Conservation (phyloP, 78 protist species). For the Paulinella micropora region DNA sequence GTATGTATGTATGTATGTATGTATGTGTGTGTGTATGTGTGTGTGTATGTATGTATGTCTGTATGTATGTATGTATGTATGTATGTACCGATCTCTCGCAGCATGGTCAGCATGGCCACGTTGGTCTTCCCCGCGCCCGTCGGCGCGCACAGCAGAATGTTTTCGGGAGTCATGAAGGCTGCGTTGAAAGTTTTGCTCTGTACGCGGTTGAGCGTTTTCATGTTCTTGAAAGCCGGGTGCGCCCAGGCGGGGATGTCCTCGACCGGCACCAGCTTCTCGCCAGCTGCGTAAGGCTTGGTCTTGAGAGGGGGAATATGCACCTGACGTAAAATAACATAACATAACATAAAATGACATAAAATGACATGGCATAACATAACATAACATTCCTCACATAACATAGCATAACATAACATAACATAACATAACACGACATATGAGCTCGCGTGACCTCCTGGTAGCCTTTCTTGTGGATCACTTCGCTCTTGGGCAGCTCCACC, state of each 20-base stretch:
- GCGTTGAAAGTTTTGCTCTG: slow-evolving; percentile 43
- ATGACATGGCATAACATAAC: background rate
- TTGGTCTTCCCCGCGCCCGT: slow-evolving; percentile 99
- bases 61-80: no score
- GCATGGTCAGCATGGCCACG: slow-evolving; percentile 89
- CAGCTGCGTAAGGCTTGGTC: slow-evolving; percentile 9
- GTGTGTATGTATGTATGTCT: no score
- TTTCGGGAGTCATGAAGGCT: slow-evolving; percentile 57
- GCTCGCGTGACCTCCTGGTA: slow-evolving; percentile 35
- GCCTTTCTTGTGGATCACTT: slow-evolving; percentile 47
- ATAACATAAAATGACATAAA: no score
- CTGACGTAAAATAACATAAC: no score
- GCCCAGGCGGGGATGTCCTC: slow-evolving; percentile 65
- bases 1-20: no score
- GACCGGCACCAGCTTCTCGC: slow-evolving; percentile 29
- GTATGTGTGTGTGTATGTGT: background rate
- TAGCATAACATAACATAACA: background rate
- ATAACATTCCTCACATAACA: no score
- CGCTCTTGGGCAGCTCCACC: slow-evolving; percentile 49
- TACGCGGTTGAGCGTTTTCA: slow-evolving; percentile 49
- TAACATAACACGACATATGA: slow-evolving; percentile 33
- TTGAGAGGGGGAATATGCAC: slow-evolving; percentile 65
- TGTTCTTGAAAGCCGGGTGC: slow-evolving; percentile 49
- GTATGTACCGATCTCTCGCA: slow-evolving; percentile 67
- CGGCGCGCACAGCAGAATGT: slow-evolving; percentile 95